These are phyloP conservation scores for Paradendryphiella salina DNA, from an alignment of 2,329 filamentous ascomycete genomes.

Conservation along the genomic window DNA sequence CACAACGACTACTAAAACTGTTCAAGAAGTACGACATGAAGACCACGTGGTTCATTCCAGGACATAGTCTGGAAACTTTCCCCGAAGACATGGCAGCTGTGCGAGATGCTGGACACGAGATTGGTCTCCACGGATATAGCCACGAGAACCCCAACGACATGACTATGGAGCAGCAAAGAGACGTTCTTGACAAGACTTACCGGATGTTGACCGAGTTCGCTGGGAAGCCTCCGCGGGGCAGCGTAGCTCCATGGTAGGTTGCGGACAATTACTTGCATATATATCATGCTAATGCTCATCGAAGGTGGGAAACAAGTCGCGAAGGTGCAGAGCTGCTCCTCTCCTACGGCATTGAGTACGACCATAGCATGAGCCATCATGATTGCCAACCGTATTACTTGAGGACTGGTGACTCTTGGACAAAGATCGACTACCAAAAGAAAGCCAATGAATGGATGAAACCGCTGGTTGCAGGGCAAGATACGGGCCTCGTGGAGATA, in stretches of 20 bases:
- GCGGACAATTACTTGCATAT: no score
- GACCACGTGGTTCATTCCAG: slow-evolving; percentile 66
- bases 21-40: slow-evolving; percentile 74
- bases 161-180: slow-evolving; percentile 71
- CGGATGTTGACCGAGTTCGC: slow-evolving; percentile 70
- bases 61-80: slow-evolving; percentile 66
- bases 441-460: slow-evolving; percentile 69
- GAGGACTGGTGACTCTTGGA: slow-evolving; percentile 66
- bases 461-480: slow-evolving; percentile 61
- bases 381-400: slow-evolving; percentile 68
- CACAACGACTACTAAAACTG: slow-evolving; percentile 67
- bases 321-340: slow-evolving; percentile 68
- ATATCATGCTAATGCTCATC: slow-evolving; percentile 43
- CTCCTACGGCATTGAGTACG: slow-evolving; percentile 69
- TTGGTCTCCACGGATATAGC: slow-evolving; percentile 68
- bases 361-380: slow-evolving; percentile 67
- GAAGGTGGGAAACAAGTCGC: slow-evolving; percentile 66
- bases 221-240: slow-evolving; percentile 70
- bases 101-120: slow-evolving; percentile 65
- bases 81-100: slow-evolving; percentile 63
- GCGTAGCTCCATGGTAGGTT: slow-evolving; percentile 67
- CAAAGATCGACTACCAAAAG: slow-evolving; percentile 67
- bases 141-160: slow-evolving; percentile 73
- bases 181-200: slow-evolving; percentile 76
- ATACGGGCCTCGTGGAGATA: slow-evolving; percentile 68